Conservation (phyloP, 2,329 filamentous ascomycete genomes). For the Hypoxylon sp. region DNA sequence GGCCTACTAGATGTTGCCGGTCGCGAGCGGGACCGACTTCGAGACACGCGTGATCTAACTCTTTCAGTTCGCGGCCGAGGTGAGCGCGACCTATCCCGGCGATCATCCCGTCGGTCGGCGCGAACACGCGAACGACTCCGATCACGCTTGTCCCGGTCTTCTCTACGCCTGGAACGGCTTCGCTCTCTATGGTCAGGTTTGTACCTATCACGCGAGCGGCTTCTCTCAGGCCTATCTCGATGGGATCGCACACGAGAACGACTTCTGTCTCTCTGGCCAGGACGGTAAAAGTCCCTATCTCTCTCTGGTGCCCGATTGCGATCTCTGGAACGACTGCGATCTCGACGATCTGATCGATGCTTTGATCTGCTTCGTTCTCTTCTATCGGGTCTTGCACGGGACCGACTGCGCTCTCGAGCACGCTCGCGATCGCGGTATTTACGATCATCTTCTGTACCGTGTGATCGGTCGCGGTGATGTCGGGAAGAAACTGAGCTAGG, state of each 20-base stretch:
- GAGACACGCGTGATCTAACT: conserved; percentile 26
- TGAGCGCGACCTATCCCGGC: conserved; percentile 54
- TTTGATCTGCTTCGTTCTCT: conserved; percentile 51
- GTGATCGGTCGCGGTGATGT: conserved; percentile 49
- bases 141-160: conserved; percentile 52
- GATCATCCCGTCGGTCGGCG: conserved; percentile 45
- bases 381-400: conserved; percentile 51
- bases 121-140: conserved; percentile 50
- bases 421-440: conserved; percentile 51
- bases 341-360: conserved; percentile 48
- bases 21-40: conserved; percentile 62
- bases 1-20: conserved; percentile 61
- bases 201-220: conserved; percentile 52
- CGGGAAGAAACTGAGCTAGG: conserved; percentile 49
- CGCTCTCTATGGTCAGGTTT: conserved; percentile 52
- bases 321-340: conserved; percentile 59
- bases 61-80: conserved; percentile 48
- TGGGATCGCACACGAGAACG: conserved; percentile 50
- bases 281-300: conserved; percentile 54
- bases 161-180: conserved; percentile 51
- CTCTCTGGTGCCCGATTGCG: conserved; percentile 53
- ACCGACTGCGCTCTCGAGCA: conserved; percentile 51
- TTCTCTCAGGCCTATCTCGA: conserved; percentile 49
- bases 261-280: conserved; percentile 52
- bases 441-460: conserved; percentile 49